These are phyloP conservation scores for Xylaria scruposa DNA, from an alignment of 495 filamentous ascomycete species.

Conservation along the genomic window DNA sequence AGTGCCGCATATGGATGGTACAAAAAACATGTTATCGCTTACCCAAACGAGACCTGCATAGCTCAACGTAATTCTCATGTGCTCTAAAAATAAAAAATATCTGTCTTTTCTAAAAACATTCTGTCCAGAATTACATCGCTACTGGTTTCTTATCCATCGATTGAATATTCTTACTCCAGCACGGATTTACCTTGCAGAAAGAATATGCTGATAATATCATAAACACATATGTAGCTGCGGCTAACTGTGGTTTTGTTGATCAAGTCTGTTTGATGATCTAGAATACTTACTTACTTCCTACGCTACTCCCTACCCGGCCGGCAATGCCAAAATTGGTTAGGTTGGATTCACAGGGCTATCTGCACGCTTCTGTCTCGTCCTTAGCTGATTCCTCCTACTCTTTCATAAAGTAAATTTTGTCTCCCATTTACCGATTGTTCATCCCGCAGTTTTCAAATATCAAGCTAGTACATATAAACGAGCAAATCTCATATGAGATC, in stretches of 20 bases:
- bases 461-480: not conserved
- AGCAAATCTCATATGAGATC: not conserved
- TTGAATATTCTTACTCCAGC: not conserved
- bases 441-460: not conserved
- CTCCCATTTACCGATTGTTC: not conserved
- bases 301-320: not conserved
- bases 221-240: not conserved
- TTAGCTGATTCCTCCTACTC: conserved; percentile 2
- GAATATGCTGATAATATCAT: not conserved
- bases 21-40: not conserved
- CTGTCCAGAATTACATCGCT: not conserved
- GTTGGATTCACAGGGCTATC: not conserved
- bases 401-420: not conserved
- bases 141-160: not conserved
- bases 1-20: conserved; percentile 8
- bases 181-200: not conserved
- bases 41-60: conserved; percentile 18
- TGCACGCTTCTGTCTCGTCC: not conserved
- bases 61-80: not conserved
- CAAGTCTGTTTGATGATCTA: not conserved
- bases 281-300: too few species aligned
- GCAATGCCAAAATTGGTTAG: not conserved
- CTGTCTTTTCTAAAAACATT: not conserved
- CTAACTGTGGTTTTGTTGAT: not conserved
- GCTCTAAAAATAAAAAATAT: conserved; percentile 18